phyloP scores from a whole-genome alignment of 1,284 basidiomycete genomes.

The Cryptococcus depauperatus region DNA sequence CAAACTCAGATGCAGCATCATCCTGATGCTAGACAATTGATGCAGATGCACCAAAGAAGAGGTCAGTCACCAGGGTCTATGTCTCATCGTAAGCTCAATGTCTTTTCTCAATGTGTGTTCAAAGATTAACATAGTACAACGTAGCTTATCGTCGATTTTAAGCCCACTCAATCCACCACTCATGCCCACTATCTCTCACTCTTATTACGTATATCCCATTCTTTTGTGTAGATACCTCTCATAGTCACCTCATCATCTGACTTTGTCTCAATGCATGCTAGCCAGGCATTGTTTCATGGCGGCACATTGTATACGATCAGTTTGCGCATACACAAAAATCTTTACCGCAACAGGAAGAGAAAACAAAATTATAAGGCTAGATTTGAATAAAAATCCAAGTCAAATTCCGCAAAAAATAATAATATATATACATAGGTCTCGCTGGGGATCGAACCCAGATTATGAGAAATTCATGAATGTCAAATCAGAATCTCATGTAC shows the following conservation, averaged over 20 bases:
- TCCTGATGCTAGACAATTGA: constrained; percentile 14
- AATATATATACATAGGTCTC: too few species aligned
- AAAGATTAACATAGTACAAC: background rate
- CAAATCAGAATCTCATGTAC: too few species aligned
- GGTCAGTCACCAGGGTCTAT: constrained; percentile 13
- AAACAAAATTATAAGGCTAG: too few species aligned
- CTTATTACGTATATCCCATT: background rate
- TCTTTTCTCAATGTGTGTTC: background rate
- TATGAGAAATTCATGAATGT: too few species aligned
- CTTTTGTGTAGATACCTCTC: background rate
- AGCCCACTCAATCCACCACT: background rate
- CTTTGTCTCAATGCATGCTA: background rate
- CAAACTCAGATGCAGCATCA: constrained; percentile 8
- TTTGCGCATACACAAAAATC: too few species aligned
- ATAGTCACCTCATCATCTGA: background rate
- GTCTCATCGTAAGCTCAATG: constrained; percentile 9
- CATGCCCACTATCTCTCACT: background rate
- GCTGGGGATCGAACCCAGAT: too few species aligned
- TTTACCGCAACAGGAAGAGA: too few species aligned
- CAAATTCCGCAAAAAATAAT: too few species aligned
- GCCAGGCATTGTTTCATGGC: too few species aligned
- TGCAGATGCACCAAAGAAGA: constrained; percentile 15
- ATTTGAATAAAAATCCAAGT: too few species aligned
- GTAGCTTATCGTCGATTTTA: constrained; percentile 6
- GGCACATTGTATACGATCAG: too few species aligned